A percentile compares a stretch with the other conserved stretches of the same genome.
Evolutionary conservation across 208 protist genomes (phyloP).

Genomic region (Strigomonas oncopelti): DNA sequence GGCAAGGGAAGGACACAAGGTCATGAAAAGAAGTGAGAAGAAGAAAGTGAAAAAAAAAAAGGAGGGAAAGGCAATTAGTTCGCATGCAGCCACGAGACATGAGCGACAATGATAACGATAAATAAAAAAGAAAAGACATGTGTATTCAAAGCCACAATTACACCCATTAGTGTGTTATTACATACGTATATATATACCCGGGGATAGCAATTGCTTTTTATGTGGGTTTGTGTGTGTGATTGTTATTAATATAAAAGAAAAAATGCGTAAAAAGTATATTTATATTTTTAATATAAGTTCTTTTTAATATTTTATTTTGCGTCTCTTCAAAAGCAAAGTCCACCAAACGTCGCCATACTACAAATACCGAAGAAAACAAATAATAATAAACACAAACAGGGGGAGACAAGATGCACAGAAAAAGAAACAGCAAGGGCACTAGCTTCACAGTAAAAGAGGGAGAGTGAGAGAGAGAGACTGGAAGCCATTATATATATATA

Average conservation of each 20-base stretch:
- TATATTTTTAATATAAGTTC: conserved; percentile 4
- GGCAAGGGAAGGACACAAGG: no score
- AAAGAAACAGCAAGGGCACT: neutral
- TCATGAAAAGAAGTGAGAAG: neutral
- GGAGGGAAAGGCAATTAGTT: no score
- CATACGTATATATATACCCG: no score
- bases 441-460: neutral
- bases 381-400: neutral
- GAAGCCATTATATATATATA: neutral
- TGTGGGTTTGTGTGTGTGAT: no score
- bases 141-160: no score
- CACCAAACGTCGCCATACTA: neutral
- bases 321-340: neutral
- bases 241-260: no score
- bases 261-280: neutral
- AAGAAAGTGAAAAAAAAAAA: neutral
- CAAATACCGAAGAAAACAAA: neutral
- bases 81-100: no score
- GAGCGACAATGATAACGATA: no score
- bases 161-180: no score
- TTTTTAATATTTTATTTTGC: conserved; percentile 3
- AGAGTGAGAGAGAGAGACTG: neutral
- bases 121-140: no score
- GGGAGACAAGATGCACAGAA: neutral
- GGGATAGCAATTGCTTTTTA: no score